Base-by-base conservation (phyloP, 441 rosid species). In the Kokia cookei region DNA sequence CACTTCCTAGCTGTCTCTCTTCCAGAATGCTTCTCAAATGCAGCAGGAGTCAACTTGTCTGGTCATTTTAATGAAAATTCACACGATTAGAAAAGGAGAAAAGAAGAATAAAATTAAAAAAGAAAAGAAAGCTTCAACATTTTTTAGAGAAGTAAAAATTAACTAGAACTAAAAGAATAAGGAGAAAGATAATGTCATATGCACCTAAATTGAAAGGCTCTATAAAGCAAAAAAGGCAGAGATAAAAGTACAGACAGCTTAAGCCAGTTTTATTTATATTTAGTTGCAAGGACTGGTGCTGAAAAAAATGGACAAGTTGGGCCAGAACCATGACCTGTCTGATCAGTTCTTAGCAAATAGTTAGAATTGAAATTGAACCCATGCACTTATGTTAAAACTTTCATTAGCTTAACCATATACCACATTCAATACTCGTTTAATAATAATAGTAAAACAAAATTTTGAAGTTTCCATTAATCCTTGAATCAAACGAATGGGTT, bases 1-100 rank as follows among this genome's bases (percentile, higher is more conserved):
- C 99, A 96, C 75, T 94, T 96, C 73, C 93, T 86, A 81, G 99
- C 98, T 1, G 98, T 92, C 91, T 94, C 99, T 83, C 99, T 91
- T 40, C 99, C 98, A 70, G 99, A 94, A 84, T 96, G 99, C 90
- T 96, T 96, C 91, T 96, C 99, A 74, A 96, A 96, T 40, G 98
- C 99, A 82, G 98, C 95, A 9, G 99, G 98, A 77, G 95, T 92
- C 83, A 94, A 80, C 89, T 91, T 94, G 65, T 85, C 99, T 96
- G 80, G 57, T 48, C 59, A 82, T 71, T 65, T 67, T 67, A 82
- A 81, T 73, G 69, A 77, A 37, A 77, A 79, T 9, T 15, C 24
- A 29, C 63, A 78, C 40, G 59, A 80, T 83, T 51, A 76, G 50
- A 64, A 76, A 60, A 17, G 26, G 1, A 73, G 64, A 37, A 45